These are phyloP conservation scores for Fusarium sp. DNA, from an alignment of 2,329 filamentous ascomycete genomes.

Conservation along the genomic window DNA sequence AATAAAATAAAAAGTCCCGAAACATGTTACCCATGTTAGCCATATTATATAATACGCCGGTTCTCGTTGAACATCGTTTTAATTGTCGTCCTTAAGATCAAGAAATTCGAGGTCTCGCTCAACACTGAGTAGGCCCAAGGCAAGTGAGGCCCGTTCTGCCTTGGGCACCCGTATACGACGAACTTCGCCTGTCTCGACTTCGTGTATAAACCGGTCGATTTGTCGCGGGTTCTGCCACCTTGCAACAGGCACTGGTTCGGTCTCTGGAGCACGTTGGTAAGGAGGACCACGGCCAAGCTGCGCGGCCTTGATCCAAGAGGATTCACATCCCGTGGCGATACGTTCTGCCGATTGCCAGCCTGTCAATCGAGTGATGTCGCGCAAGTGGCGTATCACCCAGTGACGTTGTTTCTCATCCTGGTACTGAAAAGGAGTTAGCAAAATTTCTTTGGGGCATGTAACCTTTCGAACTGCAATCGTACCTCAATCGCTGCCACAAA, in stretches of 20 bases:
- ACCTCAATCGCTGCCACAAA: conserved; percentile 88
- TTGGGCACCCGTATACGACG: conserved; percentile 69
- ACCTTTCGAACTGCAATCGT: conserved; percentile 33
- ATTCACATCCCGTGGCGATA: conserved; percentile 87
- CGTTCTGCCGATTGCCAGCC: conserved; percentile 88
- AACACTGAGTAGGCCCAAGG: conserved; percentile 81
- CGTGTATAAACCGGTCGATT: conserved; percentile 64
- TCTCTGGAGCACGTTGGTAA: conserved; percentile 67
- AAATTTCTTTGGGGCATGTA: not conserved
- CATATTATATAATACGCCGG: not conserved
- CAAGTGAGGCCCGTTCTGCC: conserved; percentile 76
- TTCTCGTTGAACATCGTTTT: not conserved
- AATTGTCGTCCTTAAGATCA: conserved; percentile 62
- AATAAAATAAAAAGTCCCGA: not conserved
- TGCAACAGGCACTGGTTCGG: conserved; percentile 49
- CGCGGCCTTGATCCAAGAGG: conserved; percentile 81
- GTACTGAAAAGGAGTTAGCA: conserved; percentile 65
- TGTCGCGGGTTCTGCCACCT: conserved; percentile 65
- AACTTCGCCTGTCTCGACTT: conserved; percentile 57
- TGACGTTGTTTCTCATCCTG: conserved; percentile 77
- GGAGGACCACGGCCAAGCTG: conserved; percentile 80
- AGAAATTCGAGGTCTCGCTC: conserved; percentile 79
- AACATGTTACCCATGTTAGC: not conserved
- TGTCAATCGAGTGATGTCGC: conserved; percentile 81
- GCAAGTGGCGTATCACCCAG: conserved; percentile 81